Evolutionary conservation across 257 asterid species (phyloP), one percentile per base, ranked within the genome.

Genomic region (Solanum pimpinellifolium): DNA sequence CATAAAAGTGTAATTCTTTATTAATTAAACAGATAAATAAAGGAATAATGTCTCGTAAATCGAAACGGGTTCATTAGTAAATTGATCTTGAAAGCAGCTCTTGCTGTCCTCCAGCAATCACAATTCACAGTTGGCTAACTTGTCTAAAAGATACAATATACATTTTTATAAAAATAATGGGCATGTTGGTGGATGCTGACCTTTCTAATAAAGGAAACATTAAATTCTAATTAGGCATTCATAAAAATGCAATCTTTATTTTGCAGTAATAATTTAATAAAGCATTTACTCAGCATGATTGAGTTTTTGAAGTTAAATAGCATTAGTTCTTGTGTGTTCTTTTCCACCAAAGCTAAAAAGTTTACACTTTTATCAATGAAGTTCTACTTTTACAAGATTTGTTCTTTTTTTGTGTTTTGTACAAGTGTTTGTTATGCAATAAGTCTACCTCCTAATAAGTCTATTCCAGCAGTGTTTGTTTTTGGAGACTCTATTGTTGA

Each of bases 401-500:
- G 39, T 18, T 80, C 6, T 18, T 81, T 49, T 49, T 15, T 81
- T 29, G 27, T 81, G 14, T 47, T 81, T 11, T 49, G 18, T 29
- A 10, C 31, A 31, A 29, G 44, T 81, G 21, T 20, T 81, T 59
- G 69, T 80, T 2, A 62, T 21, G 60, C 60, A 9, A 46, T 84
- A 66, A 80, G 41, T 23, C 33, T 87, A 56, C 92, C 93, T 4
- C 7, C 72, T 69, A 92, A 89, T 70, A 29, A 39, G 29, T 68
- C 84, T 2, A 47, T 94, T 39, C 96, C 95, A 5, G 94, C 95
- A 11, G 90, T 92, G 11, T 9, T 93, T 39, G 91, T 90, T 29
- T 94, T 94, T 33, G 95, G 98, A 87, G 96, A 93, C 65, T 93
- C 96, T 37, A 83, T 94, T 49, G 94, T 93, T n/a, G 98, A 94